Base-by-base conservation (phyloP, 768 basidiomycete genomes). In the Lactarius trivialis region DNA sequence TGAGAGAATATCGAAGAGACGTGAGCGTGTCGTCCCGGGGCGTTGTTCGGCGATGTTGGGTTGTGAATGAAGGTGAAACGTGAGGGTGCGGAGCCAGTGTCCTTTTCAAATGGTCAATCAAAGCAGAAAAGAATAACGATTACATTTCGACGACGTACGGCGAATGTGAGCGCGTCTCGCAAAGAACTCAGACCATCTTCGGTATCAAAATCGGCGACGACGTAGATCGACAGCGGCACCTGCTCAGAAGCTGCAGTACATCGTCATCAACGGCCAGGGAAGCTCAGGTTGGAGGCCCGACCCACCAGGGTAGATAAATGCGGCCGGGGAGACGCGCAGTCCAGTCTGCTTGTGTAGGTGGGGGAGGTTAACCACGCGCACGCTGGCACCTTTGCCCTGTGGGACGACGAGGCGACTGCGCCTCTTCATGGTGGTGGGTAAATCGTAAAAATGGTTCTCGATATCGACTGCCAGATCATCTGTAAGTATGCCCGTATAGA, bases 361-460 rank as follows among this genome's bases (percentile, higher is more conserved):
- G 0, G 79, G 78, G 11, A 91, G 69, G 66, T 81, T 83, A 61
- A 81, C 71, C 28, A 91, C 74, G 30, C 76, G 77, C 12, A 90
- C 70, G 39, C 76, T 75, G 19, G 78, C 78, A 3, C 78, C 69
- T 36, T 74, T 76, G 15, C 74, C 74, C 8, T 76, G 69, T 0
- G 87, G 84, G 68, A 85, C 83, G 58, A 98, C 85, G 70, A 89
- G 83, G 30, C 74, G 77, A 72, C 93, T 98, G n/a, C 97, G 76
- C 12, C 87, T 80, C 59, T 79, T 76, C 45, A 78, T 78, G 0
- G 91, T 85, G 0, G 82, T 82, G 0, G 94, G 90, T 7, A 94
- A 80, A 68, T 96, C 92, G 70, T 96, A 98, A 76, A 98, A 98
- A 74, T 90, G 93, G 15, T 79, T 87, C 33, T 82, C 74, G 58